A percentile compares a stretch with the other conserved stretches of the same genome.
Conservation (phyloP, 2,329 filamentous ascomycete genomes). For the Xylaria sp. region DNA sequence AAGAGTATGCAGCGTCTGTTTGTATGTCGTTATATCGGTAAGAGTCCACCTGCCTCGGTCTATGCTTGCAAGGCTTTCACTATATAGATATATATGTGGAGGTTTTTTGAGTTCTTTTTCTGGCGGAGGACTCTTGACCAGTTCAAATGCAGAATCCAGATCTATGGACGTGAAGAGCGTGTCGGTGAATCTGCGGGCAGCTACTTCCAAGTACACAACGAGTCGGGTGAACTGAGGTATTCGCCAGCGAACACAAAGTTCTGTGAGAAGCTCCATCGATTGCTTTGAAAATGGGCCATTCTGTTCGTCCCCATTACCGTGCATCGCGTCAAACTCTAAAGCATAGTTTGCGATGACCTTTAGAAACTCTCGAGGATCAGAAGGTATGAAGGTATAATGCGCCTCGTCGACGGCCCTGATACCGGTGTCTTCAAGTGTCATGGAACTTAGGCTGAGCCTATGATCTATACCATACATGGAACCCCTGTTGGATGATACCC, state of each 20-base stretch:
- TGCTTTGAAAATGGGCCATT: conserved; percentile 75
- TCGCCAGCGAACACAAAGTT: conserved; percentile 89
- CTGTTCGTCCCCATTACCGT: conserved; percentile 62
- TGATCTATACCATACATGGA: conserved; percentile 68
- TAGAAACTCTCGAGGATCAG: conserved; percentile 84
- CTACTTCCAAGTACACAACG: conserved; percentile 84
- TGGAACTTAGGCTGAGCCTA: conserved; percentile 72
- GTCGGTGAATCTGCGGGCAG: conserved; percentile 85
- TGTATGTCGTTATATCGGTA: conserved; percentile 76
- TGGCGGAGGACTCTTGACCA: conserved; percentile 76
- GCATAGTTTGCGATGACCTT: conserved; percentile 83
- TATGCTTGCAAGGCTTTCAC: conserved; percentile 64
- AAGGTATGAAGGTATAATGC: conserved; percentile 88
- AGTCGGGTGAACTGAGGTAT: conserved; percentile 84
- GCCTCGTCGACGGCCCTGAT: conserved; percentile 69
- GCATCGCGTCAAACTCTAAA: conserved; percentile 71
- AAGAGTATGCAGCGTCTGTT: conserved; percentile 76
- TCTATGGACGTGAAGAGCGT: conserved; percentile 84
- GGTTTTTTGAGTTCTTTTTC: conserved; percentile 70
- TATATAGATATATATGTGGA: conserved; percentile 64
- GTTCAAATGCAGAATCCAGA: conserved; percentile 84
- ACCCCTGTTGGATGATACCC: conserved; percentile 60
- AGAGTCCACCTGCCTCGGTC: conserved; percentile 74
- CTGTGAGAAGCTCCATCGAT: conserved; percentile 83
- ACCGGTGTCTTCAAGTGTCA: conserved; percentile 69